Evolutionary conservation across 768 basidiomycete genomes (phyloP).

Genomic region (Polyporus arcularius): DNA sequence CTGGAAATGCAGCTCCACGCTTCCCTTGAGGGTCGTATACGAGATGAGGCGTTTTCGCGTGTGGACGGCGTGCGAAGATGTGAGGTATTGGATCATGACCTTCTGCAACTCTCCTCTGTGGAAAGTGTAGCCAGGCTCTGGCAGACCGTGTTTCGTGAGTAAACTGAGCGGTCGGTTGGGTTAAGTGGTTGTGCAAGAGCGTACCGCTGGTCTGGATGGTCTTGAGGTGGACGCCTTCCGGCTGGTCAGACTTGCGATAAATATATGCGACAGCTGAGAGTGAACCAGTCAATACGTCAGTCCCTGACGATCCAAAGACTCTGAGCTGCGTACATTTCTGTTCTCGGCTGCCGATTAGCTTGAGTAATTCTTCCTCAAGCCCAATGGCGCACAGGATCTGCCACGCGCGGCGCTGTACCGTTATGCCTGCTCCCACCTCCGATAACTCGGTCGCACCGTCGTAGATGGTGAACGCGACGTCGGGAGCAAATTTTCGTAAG

Average conservation of each 20-base stretch:
- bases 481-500: conserved; percentile 11
- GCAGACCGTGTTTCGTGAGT: no score
- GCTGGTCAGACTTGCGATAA: conserved; percentile 13
- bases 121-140: conserved; percentile 1
- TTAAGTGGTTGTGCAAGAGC: neutral
- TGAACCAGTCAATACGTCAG: neutral
- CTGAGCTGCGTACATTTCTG: neutral
- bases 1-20: conserved; percentile 20
- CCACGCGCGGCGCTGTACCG: conserved; percentile 17
- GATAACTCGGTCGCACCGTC: conserved; percentile 19
- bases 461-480: conserved; percentile 24
- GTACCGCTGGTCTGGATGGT: neutral
- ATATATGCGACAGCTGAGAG: neutral
- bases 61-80: conserved; percentile 8
- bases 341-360: neutral
- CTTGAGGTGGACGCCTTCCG: neutral
- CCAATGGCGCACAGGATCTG: conserved; percentile 11
- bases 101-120: conserved; percentile 24
- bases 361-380: conserved; percentile 1
- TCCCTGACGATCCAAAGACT: neutral
- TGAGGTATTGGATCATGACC: conserved; percentile 18
- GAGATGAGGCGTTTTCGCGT: conserved; percentile 22
- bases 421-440: conserved; percentile 25
- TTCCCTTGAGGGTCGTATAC: neutral
- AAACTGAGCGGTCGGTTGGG: no score